A percentile compares a stretch with the other conserved stretches of the same genome.
These are phyloP conservation scores for Begonia masoniana DNA, from an alignment of 306 rosid species.

Conservation along the genomic window DNA sequence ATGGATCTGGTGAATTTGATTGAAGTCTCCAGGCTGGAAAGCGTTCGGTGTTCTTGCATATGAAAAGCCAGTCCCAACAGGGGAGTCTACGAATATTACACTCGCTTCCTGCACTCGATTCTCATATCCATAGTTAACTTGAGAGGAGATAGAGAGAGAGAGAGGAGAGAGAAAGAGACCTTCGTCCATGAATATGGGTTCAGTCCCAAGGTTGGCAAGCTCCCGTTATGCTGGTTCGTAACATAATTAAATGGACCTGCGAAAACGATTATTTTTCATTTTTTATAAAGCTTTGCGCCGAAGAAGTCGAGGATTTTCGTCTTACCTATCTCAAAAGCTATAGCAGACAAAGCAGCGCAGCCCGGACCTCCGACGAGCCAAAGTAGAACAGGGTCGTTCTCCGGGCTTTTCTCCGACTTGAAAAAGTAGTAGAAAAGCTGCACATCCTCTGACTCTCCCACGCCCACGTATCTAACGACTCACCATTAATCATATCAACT, in stretches of 20 bases:
- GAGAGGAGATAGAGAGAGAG: neutral
- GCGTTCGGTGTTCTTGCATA: slow-evolving; percentile 25
- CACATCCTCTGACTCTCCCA: slow-evolving; percentile 43
- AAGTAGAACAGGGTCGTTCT: slow-evolving; percentile 47
- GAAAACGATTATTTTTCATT: neutral
- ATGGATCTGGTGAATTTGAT: slow-evolving; percentile 19
- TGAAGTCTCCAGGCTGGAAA: slow-evolving; percentile 22
- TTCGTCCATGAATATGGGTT: slow-evolving; percentile 60
- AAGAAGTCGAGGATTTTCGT: too few species aligned
- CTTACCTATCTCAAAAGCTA: slow-evolving; percentile 40
- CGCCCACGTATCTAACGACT: slow-evolving; percentile 45
- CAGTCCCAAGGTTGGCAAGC: slow-evolving; percentile 30
- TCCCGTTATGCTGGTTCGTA: slow-evolving; percentile 29
- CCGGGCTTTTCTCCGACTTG: slow-evolving; percentile 43
- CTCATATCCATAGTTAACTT: too few species aligned
- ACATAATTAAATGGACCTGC: slow-evolving; percentile 47
- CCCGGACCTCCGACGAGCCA: slow-evolving; percentile 80
- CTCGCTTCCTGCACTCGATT: slow-evolving; percentile 24
- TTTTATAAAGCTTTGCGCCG: too few species aligned
- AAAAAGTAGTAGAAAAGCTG: slow-evolving; percentile 52
- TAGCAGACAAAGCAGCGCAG: slow-evolving; percentile 39
- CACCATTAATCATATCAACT: neutral
- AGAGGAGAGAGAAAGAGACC: slow-evolving; percentile 21
- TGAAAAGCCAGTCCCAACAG: slow-evolving; percentile 61
- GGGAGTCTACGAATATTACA: slow-evolving; percentile 50